Percentiles rank a stretch among this genome's conserved stretches.
Evolutionary conservation across 352 stramenopile species (phyloP).

Genomic region (Pythium plurisporium): DNA sequence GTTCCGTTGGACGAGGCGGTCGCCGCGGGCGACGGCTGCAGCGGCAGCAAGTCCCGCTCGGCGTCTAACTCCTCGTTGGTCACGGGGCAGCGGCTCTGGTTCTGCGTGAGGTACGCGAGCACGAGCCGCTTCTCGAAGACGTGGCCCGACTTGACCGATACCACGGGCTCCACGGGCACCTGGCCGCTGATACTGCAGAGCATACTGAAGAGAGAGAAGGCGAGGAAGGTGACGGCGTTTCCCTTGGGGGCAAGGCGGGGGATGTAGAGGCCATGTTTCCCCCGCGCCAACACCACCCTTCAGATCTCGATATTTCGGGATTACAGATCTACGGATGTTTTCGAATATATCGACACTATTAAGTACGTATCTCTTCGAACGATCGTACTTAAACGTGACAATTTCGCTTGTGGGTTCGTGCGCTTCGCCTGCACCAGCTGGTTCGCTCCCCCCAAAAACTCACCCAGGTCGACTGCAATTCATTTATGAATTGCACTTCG

Average conservation of each 20-base stretch:
- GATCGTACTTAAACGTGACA: too few species aligned
- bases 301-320: constrained; percentile 29
- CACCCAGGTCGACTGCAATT: background rate
- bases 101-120: constrained; percentile 72
- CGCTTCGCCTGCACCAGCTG: background rate
- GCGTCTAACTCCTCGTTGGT: constrained; percentile 59
- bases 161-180: constrained; percentile 78
- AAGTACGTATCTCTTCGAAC: too few species aligned
- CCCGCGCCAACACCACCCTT: constrained; percentile 14
- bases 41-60: constrained; percentile 56
- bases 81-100: constrained; percentile 66
- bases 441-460: too few species aligned
- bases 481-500: constrained; percentile 2
- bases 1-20: background rate
- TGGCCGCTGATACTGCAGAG: constrained; percentile 81
- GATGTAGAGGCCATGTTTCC: constrained; percentile 10
- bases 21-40: constrained; percentile 34
- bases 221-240: constrained; percentile 11
- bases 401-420: too few species aligned
- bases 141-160: constrained; percentile 76
- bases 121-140: constrained; percentile 88
- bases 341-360: too few species aligned
- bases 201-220: constrained; percentile 29
- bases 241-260: constrained; percentile 24
- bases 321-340: background rate